Base-by-base conservation (phyloP, 495 filamentous ascomycete genomes). In the Lentithecium fluviatile region DNA sequence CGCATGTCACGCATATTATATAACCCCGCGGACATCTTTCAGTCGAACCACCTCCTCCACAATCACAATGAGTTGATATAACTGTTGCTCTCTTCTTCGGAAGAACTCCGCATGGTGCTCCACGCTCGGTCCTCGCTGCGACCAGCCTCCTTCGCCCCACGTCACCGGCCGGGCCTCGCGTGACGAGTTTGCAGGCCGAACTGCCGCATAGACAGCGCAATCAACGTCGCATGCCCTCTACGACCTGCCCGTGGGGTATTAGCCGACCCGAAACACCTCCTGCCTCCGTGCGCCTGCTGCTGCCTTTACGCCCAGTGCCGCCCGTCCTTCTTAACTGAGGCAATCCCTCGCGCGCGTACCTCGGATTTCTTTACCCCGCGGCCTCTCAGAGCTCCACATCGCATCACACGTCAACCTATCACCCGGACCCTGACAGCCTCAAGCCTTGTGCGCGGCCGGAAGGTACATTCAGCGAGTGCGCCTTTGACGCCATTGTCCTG, bases 311-410 rank as follows among this genome's bases (percentile, higher is more conserved):
- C n/a, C n/a, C n/a, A n/a, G n/a, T n/a, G n/a, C n/a, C n/a, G n/a
- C n/a, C n/a, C n/a, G n/a, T n/a, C n/a, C n/a, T n/a, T n/a, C n/a
- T n/a, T n/a, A n/a, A n/a, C n/a, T n/a, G 29, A 32, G 10, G 29
- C 42, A 11, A 26, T 46, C 46, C n/a, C 36, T 17, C 26, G 52
- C 6, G 25, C 43, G n/a, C 17, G 36, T n/a, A 53, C 64, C 64
- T 66, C 58, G 64, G 64, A 62, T 46, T 52, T 51, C 57, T 38
- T 58, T 66, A 62, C 63, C 63, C 63, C 63, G 63, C 63, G 8
- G 26, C 5, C 19, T 2, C 36, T n/a, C n/a, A n/a, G n/a, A n/a
- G n/a, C n/a, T n/a, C n/a, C 19, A 6, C 15, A 43, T n/a, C 13
- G 5, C 40, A 43, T 3, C 6, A 17, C 37, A 17, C 21, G 19